phyloP scores from a whole-genome alignment of 108 stramenopile species.

The Skeletonema potamos region DNA sequence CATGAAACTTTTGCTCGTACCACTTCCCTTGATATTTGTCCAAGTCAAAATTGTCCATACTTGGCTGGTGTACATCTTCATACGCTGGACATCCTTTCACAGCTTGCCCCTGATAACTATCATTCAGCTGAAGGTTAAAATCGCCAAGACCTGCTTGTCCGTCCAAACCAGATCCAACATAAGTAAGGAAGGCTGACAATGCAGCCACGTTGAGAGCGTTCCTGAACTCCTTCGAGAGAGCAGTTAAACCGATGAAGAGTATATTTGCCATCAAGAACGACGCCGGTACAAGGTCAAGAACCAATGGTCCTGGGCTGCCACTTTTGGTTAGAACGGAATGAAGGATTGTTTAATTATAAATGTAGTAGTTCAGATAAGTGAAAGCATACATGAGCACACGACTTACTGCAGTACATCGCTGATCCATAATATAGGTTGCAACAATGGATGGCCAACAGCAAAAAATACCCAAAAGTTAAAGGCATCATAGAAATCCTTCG shows the following conservation, averaged over 20 bases:
- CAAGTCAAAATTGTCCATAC: conserved; percentile 88
- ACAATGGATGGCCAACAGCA: conserved; percentile 85
- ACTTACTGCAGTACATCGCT: conserved; percentile 90
- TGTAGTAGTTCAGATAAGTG: no score
- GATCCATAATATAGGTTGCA: conserved; percentile 88
- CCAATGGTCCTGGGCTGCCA: conserved; percentile 78
- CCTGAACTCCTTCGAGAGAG: conserved; percentile 71
- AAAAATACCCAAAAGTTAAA: conserved; percentile 95
- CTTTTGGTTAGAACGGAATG: no score
- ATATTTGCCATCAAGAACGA: conserved; percentile 73
- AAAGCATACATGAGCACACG: no score
- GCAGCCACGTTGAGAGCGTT: conserved; percentile 78
- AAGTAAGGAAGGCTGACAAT: conserved; percentile 69
- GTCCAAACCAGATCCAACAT: conserved; percentile 84
- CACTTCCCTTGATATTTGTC: conserved; percentile 88
- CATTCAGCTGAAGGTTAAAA: conserved; percentile 87
- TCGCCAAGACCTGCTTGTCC: conserved; percentile 83
- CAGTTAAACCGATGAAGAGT: conserved; percentile 64
- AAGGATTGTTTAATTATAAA: no score
- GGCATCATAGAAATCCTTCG: conserved; percentile 76
- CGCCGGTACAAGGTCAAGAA: conserved; percentile 73
- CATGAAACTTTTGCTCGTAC: conserved; percentile 93
- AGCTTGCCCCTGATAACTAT: conserved; percentile 75
- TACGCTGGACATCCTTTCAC: conserved; percentile 89
- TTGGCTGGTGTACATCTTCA: conserved; percentile 80